These are phyloP conservation scores for Malania oleifera DNA, from an alignment of 164 flowering plant genomes.

Conservation along the genomic window DNA sequence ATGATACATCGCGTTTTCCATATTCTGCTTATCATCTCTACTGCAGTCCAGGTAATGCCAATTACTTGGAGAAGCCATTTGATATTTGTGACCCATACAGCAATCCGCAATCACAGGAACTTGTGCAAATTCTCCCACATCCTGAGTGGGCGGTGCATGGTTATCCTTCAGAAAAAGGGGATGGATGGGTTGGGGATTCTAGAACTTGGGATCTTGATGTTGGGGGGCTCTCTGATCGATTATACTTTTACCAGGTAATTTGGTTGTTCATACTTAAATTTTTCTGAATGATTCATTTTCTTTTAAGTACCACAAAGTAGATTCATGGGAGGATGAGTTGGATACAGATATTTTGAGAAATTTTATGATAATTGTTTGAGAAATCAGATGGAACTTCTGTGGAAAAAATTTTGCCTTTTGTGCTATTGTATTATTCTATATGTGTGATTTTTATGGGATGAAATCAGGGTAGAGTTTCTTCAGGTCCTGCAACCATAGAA, in stretches of 20 bases:
- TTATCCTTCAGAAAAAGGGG: neutral
- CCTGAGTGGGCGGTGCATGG: neutral
- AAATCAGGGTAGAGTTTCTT: too few species aligned
- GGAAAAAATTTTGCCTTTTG: too few species aligned
- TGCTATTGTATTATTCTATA: too few species aligned
- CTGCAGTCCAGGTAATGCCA: neutral
- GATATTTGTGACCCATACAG: neutral
- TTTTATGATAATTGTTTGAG: too few species aligned
- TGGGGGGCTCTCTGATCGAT: neutral
- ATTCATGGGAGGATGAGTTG: too few species aligned
- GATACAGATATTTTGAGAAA: too few species aligned
- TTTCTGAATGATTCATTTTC: too few species aligned
- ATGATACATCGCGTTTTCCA: neutral
- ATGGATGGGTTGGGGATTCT: neutral
- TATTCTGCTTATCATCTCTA: neutral
- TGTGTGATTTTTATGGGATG: too few species aligned
- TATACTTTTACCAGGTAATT: neutral
- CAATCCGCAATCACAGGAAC: neutral
- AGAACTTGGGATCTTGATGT: neutral
- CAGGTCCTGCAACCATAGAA: too few species aligned
- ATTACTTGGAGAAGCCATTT: neutral
- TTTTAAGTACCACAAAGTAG: too few species aligned
- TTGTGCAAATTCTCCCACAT: neutral
- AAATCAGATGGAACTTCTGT: too few species aligned
- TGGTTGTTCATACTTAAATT: neutral